Evolutionary conservation across 1,139 yeast genomes (phyloP).

Genomic region (Hanseniaspora gamundiae): DNA sequence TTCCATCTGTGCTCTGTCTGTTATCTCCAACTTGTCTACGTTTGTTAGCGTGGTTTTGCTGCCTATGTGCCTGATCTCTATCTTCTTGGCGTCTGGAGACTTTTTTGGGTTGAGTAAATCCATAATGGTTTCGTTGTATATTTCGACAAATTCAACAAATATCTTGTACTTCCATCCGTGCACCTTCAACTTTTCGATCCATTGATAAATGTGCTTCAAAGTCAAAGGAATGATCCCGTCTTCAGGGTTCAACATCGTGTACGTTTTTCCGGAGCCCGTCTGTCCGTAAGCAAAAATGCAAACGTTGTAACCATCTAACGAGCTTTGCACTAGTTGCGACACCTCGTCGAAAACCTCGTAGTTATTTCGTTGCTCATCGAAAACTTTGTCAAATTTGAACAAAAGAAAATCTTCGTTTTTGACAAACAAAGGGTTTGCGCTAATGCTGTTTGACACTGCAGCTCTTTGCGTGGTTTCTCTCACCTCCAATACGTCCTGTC

Average conservation of each 20-base stretch:
- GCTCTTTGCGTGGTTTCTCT: constrained; percentile 5
- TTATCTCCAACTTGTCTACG: constrained; percentile 38
- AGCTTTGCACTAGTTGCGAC: constrained; percentile 78
- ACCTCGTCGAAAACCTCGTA: constrained; percentile 66
- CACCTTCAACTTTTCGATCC: constrained; percentile 36
- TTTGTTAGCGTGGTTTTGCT: constrained; percentile 37
- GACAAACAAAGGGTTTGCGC: constrained; percentile 4
- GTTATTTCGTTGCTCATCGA: constrained; percentile 43
- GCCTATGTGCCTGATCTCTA: constrained; percentile 5
- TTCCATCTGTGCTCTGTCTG: constrained; percentile 39
- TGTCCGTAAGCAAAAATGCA: constrained; percentile 97
- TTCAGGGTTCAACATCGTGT: constrained; percentile 63
- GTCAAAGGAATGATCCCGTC: constrained; percentile 84
- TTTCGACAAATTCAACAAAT: constrained; percentile 74
- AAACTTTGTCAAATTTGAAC: constrained; percentile 73
- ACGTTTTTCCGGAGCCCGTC: constrained; percentile 94
- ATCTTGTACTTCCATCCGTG: constrained; percentile 59
- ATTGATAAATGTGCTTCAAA: constrained; percentile 55
- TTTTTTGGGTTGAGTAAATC: constrained; percentile 41
- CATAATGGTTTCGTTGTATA: constrained; percentile 69
- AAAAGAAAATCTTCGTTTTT: background rate
- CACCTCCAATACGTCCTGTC: constrained; percentile 30
- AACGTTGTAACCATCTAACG: constrained; percentile 82
- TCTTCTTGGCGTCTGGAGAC: constrained; percentile 11
- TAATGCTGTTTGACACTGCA: background rate